phyloP scores from a whole-genome alignment of 1,284 basidiomycete genomes.

The Paramarasmius palmivorus region DNA sequence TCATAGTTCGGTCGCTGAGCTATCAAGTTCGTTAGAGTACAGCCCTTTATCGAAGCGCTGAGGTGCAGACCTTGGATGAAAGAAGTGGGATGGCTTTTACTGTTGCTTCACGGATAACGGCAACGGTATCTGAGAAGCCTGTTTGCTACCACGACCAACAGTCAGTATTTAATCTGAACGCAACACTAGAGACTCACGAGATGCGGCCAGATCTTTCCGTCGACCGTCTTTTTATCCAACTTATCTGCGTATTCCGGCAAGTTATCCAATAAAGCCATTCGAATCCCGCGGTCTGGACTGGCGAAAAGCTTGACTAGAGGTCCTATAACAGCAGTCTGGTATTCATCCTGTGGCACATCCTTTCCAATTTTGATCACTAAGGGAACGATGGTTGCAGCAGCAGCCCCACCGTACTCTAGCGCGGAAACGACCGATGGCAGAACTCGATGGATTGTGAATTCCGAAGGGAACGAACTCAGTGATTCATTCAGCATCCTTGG shows the following conservation, averaged over 20 bases:
- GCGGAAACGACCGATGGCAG: conserved; percentile 87
- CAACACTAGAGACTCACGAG: conserved; percentile 52
- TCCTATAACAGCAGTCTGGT: conserved; percentile 66
- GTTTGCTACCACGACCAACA: conserved; percentile 62
- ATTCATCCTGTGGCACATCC: conserved; percentile 73
- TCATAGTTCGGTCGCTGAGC: conserved; percentile 90
- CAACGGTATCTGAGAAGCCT: conserved; percentile 93
- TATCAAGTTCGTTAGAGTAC: conserved; percentile 30
- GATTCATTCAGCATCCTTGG: conserved; percentile 85
- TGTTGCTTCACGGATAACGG: conserved; percentile 93
- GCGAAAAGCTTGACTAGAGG: conserved; percentile 85
- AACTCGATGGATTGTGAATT: conserved; percentile 86
- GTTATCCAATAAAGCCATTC: conserved; percentile 92
- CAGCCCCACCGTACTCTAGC: conserved; percentile 82
- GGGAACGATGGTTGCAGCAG: conserved; percentile 79
- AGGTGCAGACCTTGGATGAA: conserved; percentile 73
- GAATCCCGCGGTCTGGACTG: conserved; percentile 88
- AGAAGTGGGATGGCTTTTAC: conserved; percentile 86
- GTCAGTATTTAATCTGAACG: neutral
- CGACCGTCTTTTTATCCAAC: conserved; percentile 82
- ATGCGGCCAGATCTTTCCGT: conserved; percentile 92
- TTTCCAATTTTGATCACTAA: conserved; percentile 81
- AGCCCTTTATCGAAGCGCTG: neutral
- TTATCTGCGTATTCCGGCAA: conserved; percentile 85
- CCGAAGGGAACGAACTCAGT: conserved; percentile 77